Percentiles rank a stretch among this genome's conserved stretches.
Evolutionary conservation across 140 eudicot genomes (phyloP).

Genomic region (Anethum foeniculum): DNA sequence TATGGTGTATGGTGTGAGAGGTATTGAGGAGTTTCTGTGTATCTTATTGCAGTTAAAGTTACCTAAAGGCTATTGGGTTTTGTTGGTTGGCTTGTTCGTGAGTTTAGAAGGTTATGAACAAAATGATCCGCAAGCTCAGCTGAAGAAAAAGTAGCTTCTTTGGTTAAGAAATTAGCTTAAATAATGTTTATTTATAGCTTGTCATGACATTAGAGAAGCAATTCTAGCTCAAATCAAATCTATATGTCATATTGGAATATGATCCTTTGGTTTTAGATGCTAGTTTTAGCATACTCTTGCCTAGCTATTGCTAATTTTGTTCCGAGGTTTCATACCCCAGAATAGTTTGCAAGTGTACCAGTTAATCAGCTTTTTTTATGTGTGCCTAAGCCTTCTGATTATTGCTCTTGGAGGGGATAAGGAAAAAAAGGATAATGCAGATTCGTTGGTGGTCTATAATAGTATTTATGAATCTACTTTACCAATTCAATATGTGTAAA

Average conservation of each 20-base stretch:
- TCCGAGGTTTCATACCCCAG: background rate
- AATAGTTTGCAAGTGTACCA: background rate
- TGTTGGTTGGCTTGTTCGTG: background rate
- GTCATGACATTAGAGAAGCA: background rate
- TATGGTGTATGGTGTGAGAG: too few relatives aligned
- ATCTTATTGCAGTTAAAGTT: slow-evolving; percentile 56
- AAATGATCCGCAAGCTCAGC: background rate
- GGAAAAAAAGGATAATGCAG: background rate
- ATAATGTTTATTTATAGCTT: background rate
- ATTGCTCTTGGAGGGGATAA: background rate
- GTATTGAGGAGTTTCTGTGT: too few relatives aligned
- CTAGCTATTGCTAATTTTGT: background rate
- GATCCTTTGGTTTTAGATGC: background rate
- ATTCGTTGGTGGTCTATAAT: background rate
- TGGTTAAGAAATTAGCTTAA: background rate
- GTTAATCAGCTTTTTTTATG: background rate
- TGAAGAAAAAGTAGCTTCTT: background rate
- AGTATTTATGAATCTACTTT: background rate
- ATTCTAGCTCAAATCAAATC: background rate
- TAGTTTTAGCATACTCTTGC: background rate
- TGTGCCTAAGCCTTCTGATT: background rate
- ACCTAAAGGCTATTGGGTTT: background rate
- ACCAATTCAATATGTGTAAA: background rate
- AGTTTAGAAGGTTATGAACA: background rate
- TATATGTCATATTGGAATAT: background rate